Conservation (phyloP, 2,329 filamentous ascomycete genomes). For the Xylariomycetidae sp. region DNA sequence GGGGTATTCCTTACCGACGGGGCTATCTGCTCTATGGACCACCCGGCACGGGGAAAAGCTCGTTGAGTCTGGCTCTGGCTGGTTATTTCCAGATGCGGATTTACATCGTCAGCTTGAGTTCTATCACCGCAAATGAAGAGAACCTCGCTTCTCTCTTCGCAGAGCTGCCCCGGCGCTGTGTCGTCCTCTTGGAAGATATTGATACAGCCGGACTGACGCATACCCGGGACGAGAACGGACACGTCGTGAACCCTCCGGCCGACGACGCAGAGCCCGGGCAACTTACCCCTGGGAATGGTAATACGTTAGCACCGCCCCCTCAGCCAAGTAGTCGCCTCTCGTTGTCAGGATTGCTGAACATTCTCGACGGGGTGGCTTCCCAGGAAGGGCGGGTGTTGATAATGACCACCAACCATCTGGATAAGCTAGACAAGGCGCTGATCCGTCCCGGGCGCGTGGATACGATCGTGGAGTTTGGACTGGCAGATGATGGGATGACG, state of each 20-base stretch:
- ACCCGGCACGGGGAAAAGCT: constrained; percentile 74
- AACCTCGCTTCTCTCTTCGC: constrained; percentile 58
- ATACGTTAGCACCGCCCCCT: too few species aligned
- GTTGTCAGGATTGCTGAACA: constrained; percentile 72
- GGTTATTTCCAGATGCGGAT: constrained; percentile 65
- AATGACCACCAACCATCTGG: constrained; percentile 61
- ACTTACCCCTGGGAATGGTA: constrained; percentile 24
- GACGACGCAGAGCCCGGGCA: constrained; percentile 22
- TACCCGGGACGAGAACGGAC: constrained; percentile 31
- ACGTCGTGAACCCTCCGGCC: constrained; percentile 4
- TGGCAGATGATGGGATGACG: constrained; percentile 47
- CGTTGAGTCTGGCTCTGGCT: constrained; percentile 62
- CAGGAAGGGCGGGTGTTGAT: constrained; percentile 58
- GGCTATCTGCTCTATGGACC: constrained; percentile 80
- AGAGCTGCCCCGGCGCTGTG: constrained; percentile 61
- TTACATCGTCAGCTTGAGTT: constrained; percentile 66
- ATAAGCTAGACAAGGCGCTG: constrained; percentile 56
- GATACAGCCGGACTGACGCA: constrained; percentile 66
- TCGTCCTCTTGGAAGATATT: constrained; percentile 71
- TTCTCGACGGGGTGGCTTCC: constrained; percentile 67
- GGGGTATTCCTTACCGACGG: constrained; percentile 78
- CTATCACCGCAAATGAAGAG: constrained; percentile 57
- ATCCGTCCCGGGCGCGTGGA: constrained; percentile 59
- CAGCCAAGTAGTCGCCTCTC: constrained; percentile 44
- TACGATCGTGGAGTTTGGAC: constrained; percentile 51